Conservation (phyloP, 441 rosid genomes). For the Adansonia madagascariensis region DNA sequence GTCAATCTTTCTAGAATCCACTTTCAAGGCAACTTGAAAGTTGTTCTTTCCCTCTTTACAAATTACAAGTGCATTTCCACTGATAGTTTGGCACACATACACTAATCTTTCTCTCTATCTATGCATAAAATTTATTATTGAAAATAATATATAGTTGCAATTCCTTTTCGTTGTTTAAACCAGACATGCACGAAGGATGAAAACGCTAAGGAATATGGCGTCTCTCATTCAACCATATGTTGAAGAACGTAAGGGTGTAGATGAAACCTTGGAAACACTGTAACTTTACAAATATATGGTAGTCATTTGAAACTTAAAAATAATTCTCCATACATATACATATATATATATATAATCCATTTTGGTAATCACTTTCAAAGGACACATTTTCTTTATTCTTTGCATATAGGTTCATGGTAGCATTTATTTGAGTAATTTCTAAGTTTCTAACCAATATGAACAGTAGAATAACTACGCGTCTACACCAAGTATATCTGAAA, state of each 20-base stretch:
- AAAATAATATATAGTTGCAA: neutral
- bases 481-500: neutral
- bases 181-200: neutral
- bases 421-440: conserved; percentile 9
- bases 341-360: neutral
- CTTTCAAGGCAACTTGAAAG: conserved; percentile 25
- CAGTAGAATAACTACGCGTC: neutral
- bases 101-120: too few species aligned
- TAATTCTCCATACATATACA: too few species aligned
- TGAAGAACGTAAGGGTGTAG: neutral
- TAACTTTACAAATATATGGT: too few species aligned
- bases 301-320: too few species aligned
- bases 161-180: neutral
- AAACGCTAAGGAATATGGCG: neutral
- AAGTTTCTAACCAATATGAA: conserved; percentile 19
- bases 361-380: neutral
- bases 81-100: neutral
- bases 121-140: neutral
- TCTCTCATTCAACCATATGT: neutral
- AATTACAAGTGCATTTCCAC: neutral
- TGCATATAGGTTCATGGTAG: neutral
- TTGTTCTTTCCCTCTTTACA: neutral
- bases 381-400: neutral
- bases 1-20: conserved; percentile 25
- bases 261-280: too few species aligned